Conservation (phyloP, 2,329 filamentous ascomycete species). For the Pseudogymnoascus sp. region DNA sequence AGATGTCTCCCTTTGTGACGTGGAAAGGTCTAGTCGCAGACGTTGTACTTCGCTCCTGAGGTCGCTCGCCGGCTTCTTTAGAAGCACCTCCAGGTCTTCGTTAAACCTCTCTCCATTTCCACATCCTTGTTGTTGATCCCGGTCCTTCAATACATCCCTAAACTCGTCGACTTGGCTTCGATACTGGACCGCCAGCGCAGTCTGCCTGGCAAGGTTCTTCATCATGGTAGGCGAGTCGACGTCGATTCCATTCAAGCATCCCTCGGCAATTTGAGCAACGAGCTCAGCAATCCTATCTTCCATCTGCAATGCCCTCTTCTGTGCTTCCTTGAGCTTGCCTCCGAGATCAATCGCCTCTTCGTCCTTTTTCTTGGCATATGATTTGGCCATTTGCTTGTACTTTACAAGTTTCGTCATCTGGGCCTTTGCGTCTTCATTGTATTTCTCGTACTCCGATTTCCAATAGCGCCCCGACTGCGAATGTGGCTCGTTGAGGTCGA, state of each 20-base stretch:
- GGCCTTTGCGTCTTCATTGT: conserved; percentile 62
- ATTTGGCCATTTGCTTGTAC: conserved; percentile 74
- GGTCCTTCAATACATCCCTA: conserved; percentile 41
- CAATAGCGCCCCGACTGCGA: conserved; percentile 72
- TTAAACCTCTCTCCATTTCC: conserved; percentile 15
- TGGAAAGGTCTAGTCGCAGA: conserved; percentile 43
- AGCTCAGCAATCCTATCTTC: conserved; percentile 56
- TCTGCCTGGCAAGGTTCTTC: conserved; percentile 50
- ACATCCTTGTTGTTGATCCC: conserved; percentile 30
- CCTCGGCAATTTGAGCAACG: conserved; percentile 45
- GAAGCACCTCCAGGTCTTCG: conserved; percentile 36
- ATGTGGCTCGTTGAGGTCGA: conserved; percentile 65
- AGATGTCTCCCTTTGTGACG: conserved; percentile 32
- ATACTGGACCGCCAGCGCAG: conserved; percentile 50
- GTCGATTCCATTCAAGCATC: conserved; percentile 32
- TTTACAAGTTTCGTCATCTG: conserved; percentile 72
- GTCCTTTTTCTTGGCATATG: conserved; percentile 72
- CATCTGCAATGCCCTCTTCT: conserved; percentile 55
- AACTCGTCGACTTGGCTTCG: conserved; percentile 52
- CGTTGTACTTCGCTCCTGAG: conserved; percentile 47
- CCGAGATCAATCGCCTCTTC: conserved; percentile 59
- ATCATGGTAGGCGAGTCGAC: conserved; percentile 42
- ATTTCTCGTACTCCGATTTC: conserved; percentile 70
- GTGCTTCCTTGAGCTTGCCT: conserved; percentile 60
- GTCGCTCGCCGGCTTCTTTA: conserved; percentile 41